A percentile compares a stretch with the other conserved stretches of the same genome.
These are phyloP conservation scores for Epichloe aotearoae DNA, from an alignment of 2,329 filamentous ascomycete species.

Conservation along the genomic window DNA sequence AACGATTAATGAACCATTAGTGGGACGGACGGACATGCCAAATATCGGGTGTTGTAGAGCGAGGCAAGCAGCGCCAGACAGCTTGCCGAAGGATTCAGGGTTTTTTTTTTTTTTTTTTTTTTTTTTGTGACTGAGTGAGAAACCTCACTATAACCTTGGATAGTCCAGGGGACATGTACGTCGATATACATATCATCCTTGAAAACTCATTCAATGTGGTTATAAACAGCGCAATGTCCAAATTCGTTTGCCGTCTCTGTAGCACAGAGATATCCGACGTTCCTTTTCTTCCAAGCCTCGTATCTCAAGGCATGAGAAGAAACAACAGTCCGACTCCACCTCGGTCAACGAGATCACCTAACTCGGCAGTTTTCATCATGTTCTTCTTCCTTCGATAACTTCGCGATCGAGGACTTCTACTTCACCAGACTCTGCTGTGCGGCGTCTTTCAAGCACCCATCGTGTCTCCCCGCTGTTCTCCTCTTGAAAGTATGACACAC, in stretches of 20 bases:
- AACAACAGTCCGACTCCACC: not conserved
- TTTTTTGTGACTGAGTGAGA: too few relatives aligned
- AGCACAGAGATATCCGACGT: not conserved
- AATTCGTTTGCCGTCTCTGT: not conserved
- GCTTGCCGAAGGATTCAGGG: too few relatives aligned
- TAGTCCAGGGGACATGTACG: too few relatives aligned
- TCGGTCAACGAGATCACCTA: not conserved
- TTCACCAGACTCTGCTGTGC: constrained; percentile 52
- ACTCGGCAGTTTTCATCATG: constrained; percentile 15
- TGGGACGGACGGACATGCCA: too few relatives aligned
- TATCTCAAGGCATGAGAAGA: not conserved
- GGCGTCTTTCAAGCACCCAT: constrained; percentile 57
- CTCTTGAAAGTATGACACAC: constrained; percentile 57
- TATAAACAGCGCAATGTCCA: not conserved
- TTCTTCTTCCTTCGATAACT: constrained; percentile 44
- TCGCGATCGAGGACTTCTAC: constrained; percentile 52
- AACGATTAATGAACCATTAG: too few relatives aligned
- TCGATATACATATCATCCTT: too few relatives aligned
- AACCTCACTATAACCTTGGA: too few relatives aligned
- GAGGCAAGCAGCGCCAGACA: too few relatives aligned
- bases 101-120: too few relatives aligned
- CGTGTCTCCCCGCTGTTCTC: constrained; percentile 44
- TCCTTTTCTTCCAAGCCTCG: not conserved
- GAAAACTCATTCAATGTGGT: not conserved
- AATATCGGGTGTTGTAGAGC: too few relatives aligned